Percentiles rank a stretch among this genome's conserved stretches.
Evolutionary conservation across 805 yeast genomes (phyloP).

Genomic region (Metschnikowia amazonensis): DNA sequence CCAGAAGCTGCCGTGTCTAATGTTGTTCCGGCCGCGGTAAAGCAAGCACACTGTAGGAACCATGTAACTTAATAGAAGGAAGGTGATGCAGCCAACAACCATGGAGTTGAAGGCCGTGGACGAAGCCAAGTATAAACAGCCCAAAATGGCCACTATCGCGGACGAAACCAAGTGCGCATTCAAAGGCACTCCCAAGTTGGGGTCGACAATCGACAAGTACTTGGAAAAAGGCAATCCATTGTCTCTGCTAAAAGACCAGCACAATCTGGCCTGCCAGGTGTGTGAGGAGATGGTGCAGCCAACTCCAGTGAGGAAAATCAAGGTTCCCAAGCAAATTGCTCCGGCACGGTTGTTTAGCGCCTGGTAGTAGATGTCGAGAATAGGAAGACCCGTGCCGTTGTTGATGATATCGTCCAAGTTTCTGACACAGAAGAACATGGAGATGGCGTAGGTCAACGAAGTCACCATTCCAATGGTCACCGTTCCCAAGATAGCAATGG

Average conservation of each 20-base stretch:
- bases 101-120: constrained; percentile 40
- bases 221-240: constrained; percentile 42
- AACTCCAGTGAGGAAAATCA: constrained; percentile 33
- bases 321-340: constrained; percentile 34
- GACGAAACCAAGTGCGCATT: constrained; percentile 39
- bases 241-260: constrained; percentile 44
- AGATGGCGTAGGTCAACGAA: constrained; percentile 36
- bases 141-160: constrained; percentile 32
- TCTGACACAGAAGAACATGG: constrained; percentile 38
- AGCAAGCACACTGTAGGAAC: constrained; percentile 36
- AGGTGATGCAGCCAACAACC: constrained; percentile 37
- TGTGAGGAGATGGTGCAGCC: constrained; percentile 40
- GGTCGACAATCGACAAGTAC: constrained; percentile 35
- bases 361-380: constrained; percentile 39
- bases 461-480: constrained; percentile 40
- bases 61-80: constrained; percentile 33
- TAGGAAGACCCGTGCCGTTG: constrained; percentile 36
- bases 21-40: constrained; percentile 35
- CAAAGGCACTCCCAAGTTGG: constrained; percentile 37
- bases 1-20: constrained; percentile 42
- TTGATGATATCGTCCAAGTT: constrained; percentile 29
- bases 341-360: constrained; percentile 34
- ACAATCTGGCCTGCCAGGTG: constrained; percentile 43
- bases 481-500: constrained; percentile 38
- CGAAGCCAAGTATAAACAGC: constrained; percentile 35